Base-by-base conservation (phyloP, 176 grass and related monocot genomes). In the Oryza rufipogon region DNA sequence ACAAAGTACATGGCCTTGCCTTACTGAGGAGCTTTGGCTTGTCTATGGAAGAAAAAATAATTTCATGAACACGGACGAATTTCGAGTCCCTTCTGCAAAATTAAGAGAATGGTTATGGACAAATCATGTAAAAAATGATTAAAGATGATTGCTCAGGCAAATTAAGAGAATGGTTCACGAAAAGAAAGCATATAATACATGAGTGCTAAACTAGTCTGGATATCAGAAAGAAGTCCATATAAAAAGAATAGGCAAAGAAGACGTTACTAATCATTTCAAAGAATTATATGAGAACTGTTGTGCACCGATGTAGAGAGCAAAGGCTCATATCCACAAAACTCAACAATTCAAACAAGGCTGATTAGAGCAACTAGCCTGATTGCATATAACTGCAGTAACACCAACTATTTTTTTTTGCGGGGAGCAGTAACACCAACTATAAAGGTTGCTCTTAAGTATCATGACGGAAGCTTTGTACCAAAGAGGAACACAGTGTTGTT, bases 1-100 rank as follows among this genome's bases (percentile, higher is more conserved):
- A 80, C 64, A 75, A 26, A 67, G 13, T 11, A 34, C 54, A 73
- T 68, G 36, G 19, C 26, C 2, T 85, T 74, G 96, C 96, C 78
- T 91, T 46, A 52, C 89, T 89, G 80, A 98, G 93, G 64, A 98
- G 91, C 81, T 96, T 98, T 86, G 91, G 89, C 71, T 96, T 95
- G 87, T 98, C 96, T 16, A 86, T 66, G 38, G 93, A 94, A 67
- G 96, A 96, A 86, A 98, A 98, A 52, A 94, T 98, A 85, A 98
- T 92, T 85, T 98, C 96, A 87, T 98, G 93, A 92, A 92, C 6
- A 66, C 20, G 83, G 7, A 73, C 48, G 52, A 86, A 73, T 70
- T 79, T 25, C 13, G 10, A 34, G 6, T 89, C 89, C 15, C 86
- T 88, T 89, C 96, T 98, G 87, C 54, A 65, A 86, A 38, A 45